phyloP scores from a whole-genome alignment of 768 basidiomycete species.

The Boletus coccyginus region DNA sequence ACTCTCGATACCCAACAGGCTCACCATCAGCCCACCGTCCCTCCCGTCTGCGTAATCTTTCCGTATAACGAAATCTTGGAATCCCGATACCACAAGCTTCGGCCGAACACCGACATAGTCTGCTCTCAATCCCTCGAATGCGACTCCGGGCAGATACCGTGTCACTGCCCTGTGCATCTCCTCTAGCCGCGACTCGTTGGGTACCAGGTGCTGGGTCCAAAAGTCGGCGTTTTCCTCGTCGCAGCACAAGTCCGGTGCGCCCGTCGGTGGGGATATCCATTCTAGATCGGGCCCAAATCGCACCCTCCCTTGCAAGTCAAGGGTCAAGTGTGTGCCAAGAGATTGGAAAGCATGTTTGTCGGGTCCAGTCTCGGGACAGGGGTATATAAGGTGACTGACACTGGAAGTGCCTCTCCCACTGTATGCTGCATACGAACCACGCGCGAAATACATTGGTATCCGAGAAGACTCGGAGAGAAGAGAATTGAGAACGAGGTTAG shows the following conservation, averaged over 20 bases:
- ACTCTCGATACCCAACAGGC: conserved; percentile 86
- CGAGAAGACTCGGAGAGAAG: conserved; percentile 54
- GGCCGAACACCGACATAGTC: conserved; percentile 89
- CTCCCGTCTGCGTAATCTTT: conserved; percentile 53
- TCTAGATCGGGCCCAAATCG: conserved; percentile 93
- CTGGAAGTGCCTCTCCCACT: conserved; percentile 68
- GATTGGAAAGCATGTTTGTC: conserved; percentile 71
- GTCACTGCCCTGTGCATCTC: conserved; percentile 74
- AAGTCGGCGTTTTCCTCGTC: conserved; percentile 61
- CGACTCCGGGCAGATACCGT: conserved; percentile 67
- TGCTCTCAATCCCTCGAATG: conserved; percentile 58
- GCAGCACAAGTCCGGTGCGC: conserved; percentile 23
- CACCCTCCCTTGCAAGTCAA: conserved; percentile 81
- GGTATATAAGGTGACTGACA: conserved; percentile 83
- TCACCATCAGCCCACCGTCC: conserved; percentile 56
- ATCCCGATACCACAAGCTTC: conserved; percentile 80
- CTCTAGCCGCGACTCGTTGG: conserved; percentile 55
- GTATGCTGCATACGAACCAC: conserved; percentile 88
- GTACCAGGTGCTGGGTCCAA: conserved; percentile 67
- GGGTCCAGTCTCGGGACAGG: conserved; percentile 70
- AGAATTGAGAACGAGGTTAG: conserved; percentile 67
- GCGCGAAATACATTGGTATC: conserved; percentile 76
- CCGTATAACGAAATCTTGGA: conserved; percentile 81
- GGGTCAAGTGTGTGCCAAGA: conserved; percentile 87
- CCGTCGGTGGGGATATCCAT: conserved; percentile 63